Evolutionary conservation across 805 yeast genomes (phyloP).

Genomic region (Kodamaea hsintzibuensis): DNA sequence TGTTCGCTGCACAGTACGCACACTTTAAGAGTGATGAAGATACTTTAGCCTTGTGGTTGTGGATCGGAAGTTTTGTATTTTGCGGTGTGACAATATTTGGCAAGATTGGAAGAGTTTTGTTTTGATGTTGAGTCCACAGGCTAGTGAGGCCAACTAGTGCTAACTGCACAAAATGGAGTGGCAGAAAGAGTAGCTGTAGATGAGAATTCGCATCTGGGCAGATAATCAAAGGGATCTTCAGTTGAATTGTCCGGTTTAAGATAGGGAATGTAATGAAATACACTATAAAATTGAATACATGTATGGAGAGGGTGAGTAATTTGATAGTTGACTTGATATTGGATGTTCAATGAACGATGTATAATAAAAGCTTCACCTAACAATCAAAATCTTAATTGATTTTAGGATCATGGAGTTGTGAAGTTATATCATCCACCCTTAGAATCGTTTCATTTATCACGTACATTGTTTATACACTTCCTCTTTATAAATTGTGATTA

Average conservation of each 20-base stretch:
- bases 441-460: too few species aligned
- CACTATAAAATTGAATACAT: background rate
- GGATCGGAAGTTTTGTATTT: constrained; percentile 65
- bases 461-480: too few species aligned
- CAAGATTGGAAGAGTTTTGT: constrained; percentile 61
- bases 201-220: background rate
- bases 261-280: background rate
- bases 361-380: too few species aligned
- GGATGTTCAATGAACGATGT: too few species aligned
- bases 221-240: background rate
- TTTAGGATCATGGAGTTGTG: too few species aligned
- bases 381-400: too few species aligned
- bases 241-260: background rate
- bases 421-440: too few species aligned
- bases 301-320: too few species aligned
- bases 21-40: constrained; percentile 21
- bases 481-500: too few species aligned
- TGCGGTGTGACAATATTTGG: constrained; percentile 68
- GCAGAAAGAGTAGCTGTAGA: background rate
- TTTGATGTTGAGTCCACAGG: too few species aligned
- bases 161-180: background rate
- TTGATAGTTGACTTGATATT: too few species aligned
- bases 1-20: constrained; percentile 18
- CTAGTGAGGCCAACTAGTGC: background rate
- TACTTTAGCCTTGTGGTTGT: constrained; percentile 46